Conservation (phyloP, 192 early-diverging fungal genomes). For the Podila minutissima region DNA sequence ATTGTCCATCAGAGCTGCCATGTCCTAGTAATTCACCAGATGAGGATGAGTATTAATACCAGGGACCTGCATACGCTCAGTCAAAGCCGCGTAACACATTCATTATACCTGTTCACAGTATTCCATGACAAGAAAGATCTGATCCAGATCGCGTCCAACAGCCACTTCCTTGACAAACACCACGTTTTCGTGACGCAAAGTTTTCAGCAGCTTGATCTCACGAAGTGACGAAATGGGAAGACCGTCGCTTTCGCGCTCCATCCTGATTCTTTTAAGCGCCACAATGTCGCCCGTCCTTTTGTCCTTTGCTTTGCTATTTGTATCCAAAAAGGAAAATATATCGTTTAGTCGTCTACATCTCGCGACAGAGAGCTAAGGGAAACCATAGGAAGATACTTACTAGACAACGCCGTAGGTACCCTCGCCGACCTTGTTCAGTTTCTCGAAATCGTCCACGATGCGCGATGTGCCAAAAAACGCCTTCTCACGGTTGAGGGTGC, state of each 20-base stretch:
- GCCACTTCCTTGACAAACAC: conserved; percentile 80
- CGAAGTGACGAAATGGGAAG: conserved; percentile 95
- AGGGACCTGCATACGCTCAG: too few relatives aligned
- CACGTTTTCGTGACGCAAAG: conserved; percentile 81
- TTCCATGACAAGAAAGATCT: conserved; percentile 93
- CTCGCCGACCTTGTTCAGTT: conserved; percentile 89
- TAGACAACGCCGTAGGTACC: conserved; percentile 95
- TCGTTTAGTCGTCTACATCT: too few relatives aligned
- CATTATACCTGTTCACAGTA: conserved; percentile 80
- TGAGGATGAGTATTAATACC: too few relatives aligned
- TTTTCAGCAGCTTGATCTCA: conserved; percentile 94
- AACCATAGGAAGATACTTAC: conserved; percentile 47
- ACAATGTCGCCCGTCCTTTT: conserved; percentile 52
- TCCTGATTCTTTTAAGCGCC: conserved; percentile 61
- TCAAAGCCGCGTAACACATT: background rate
- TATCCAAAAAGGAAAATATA: background rate
- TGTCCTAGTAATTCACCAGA: conserved; percentile 37
- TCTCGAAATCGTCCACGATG: conserved; percentile 89
- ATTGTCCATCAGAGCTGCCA: conserved; percentile 63
- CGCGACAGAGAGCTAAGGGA: background rate
- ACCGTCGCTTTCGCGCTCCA: conserved; percentile 62
- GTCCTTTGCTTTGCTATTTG: conserved; percentile 63
- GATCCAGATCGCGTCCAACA: conserved; percentile 72
- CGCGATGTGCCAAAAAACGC: conserved; percentile 75
- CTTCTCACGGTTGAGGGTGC: conserved; percentile 32